phyloP scores from a whole-genome alignment of 1,284 basidiomycete genomes.

The Ceratobasidium sp. region DNA sequence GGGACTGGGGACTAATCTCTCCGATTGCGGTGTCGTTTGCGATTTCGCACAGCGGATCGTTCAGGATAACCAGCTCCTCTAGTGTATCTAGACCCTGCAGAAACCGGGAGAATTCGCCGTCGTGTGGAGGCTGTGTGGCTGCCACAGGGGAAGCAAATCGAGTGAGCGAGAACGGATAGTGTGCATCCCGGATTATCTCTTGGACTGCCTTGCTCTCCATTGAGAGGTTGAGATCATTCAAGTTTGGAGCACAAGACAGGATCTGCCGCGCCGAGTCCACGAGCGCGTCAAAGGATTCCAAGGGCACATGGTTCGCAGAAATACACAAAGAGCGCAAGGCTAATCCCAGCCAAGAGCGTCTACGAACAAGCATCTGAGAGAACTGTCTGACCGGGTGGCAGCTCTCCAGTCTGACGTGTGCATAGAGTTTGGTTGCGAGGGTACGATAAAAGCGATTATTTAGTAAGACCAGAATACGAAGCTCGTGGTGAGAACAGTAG shows the following conservation, averaged over 20 bases:
- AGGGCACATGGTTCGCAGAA: neutral
- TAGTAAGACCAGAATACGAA: neutral
- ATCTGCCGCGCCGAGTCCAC: neutral
- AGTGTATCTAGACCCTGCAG: neutral
- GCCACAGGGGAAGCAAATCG: neutral
- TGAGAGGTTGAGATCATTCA: conserved; percentile 4
- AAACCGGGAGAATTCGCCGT: conserved; percentile 6
- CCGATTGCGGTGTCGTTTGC: neutral
- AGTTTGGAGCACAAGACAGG: neutral
- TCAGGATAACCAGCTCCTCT: conserved; percentile 1
- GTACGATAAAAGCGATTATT: neutral
- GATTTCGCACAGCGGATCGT: neutral
- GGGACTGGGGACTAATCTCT: neutral
- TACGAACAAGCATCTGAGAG: neutral
- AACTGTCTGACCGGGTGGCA: neutral
- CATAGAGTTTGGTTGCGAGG: neutral
- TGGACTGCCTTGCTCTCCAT: conserved; percentile 1
- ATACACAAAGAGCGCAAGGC: neutral
- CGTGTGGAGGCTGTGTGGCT: too few relatives aligned
- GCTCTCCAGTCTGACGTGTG: neutral
- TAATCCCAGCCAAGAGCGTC: neutral
- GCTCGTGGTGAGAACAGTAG: neutral
- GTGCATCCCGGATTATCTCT: neutral
- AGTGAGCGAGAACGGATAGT: neutral
- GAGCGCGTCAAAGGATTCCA: neutral